phyloP scores from a whole-genome alignment of 1,284 basidiomycete genomes.

The Termitomyces sp. region DNA sequence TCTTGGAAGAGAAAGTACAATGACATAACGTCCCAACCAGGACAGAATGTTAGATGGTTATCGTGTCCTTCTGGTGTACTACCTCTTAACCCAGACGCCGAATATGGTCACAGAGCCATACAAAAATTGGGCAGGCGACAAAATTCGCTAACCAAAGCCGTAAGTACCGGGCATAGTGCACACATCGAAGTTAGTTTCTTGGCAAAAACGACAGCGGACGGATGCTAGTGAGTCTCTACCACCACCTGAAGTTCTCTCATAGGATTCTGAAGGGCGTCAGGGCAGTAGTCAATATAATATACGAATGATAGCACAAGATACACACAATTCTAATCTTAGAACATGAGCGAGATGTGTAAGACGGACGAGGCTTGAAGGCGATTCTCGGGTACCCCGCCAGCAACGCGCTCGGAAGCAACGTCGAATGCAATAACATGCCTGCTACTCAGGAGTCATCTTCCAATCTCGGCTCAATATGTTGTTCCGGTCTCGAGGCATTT shows the following conservation, averaged over 20 bases:
- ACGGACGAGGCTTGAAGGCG: slow-evolving; percentile 4
- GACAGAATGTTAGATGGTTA: background rate
- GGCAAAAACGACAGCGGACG: background rate
- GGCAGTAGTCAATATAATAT: slow-evolving; percentile 6
- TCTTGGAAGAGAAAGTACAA: slow-evolving; percentile 12
- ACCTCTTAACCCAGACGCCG: background rate
- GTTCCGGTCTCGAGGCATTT: slow-evolving; percentile 13
- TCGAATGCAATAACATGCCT: background rate
- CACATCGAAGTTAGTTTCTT: background rate
- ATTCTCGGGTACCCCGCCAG: background rate
- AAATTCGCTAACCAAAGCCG: background rate
- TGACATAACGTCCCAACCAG: slow-evolving; percentile 8
- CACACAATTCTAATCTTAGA: slow-evolving; percentile 11
- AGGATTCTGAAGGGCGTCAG: slow-evolving; percentile 1
- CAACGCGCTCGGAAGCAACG: background rate
- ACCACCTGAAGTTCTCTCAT: background rate
- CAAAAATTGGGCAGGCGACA: background rate
- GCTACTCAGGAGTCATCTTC: slow-evolving; percentile 15
- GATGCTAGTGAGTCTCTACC: background rate
- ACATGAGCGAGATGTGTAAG: slow-evolving; percentile 5
- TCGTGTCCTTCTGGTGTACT: background rate
- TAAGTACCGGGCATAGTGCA: background rate
- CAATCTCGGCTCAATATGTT: slow-evolving; percentile 12
- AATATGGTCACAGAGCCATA: background rate
- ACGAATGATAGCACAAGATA: slow-evolving; percentile 9